Base-by-base conservation (phyloP, 805 yeast species). In the Zygotorulaspora danielsina region DNA sequence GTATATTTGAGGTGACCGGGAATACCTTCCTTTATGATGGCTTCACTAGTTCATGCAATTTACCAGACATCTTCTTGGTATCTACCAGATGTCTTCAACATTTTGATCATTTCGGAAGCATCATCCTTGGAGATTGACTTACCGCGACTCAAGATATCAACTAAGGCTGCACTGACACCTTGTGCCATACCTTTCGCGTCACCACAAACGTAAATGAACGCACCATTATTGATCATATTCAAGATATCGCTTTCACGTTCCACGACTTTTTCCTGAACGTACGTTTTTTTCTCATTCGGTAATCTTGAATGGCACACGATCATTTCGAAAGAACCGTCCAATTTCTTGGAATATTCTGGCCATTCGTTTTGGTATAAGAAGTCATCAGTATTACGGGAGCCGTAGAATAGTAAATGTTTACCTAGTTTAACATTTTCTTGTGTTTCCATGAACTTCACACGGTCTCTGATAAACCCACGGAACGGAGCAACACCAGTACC, bases 401-500 rank as follows among this genome's bases (percentile, higher is more conserved):
- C 98, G 59, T 75, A 90, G 64, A 89, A 93, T 45, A 90, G 70
- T 20, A 87, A 37, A 36, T 81, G 75, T 49, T 81, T 76, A 40
- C 97, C 97, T 33, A 85, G 66, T 8, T 70, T 75, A 38, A 63
- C 63, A 16, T 40, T 44, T 7, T 48, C 51, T 49, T 71, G 70
- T 32, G 61, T 61, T 42, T 69, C 70, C 9, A 66, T 66, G 56
- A 70, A 75, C 27, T 67, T 61, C n/a, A 80, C 84, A 55, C 89
- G 81, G 61, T 90, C 98, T 68, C 94, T 80, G 25, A 90, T 65
- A 51, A 90, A 90, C 3, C 95, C 98, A 69, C 98, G 81, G 71
- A 93, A 86, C 46, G 98, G 98, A 7, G 98, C 97, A 36, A 90
- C 90, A 63, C 98, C 98, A 3, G 98, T 93, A 49, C 98, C 98